Evolutionary conservation across 352 stramenopile genomes (phyloP).

Genomic region (Phytophthora tentaculata): DNA sequence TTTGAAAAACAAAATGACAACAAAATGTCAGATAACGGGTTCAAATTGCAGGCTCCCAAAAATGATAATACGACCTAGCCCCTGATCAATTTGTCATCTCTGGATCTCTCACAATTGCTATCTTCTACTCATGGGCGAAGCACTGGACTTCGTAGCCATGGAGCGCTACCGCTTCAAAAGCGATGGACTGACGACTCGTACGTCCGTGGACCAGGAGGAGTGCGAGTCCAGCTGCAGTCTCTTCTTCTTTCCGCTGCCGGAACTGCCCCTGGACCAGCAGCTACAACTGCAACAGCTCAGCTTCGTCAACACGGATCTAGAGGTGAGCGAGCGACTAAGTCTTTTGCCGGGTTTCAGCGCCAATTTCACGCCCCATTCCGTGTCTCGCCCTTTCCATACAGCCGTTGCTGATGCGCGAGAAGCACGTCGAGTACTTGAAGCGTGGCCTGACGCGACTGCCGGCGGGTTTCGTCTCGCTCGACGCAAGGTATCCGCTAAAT

Average conservation of each 20-base stretch:
- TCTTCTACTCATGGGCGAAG: constrained; percentile 7
- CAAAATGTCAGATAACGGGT: too few species aligned
- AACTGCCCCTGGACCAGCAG: constrained; percentile 77
- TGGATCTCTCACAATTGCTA: background rate
- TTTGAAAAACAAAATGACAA: too few species aligned
- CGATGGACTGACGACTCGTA: constrained; percentile 60
- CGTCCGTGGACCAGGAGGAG: constrained; percentile 78
- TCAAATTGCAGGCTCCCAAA: too few species aligned
- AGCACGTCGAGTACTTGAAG: constrained; percentile 84
- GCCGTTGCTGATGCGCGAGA: constrained; percentile 83
- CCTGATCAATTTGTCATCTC: too few species aligned
- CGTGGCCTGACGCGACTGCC: constrained; percentile 73
- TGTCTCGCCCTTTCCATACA: too few species aligned
- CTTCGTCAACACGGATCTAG: constrained; percentile 74
- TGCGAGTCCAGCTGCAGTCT: constrained; percentile 91
- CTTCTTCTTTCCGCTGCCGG: constrained; percentile 92
- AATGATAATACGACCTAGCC: too few species aligned
- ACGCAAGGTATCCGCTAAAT: constrained; percentile 71
- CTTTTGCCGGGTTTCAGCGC: background rate
- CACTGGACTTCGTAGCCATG: constrained; percentile 34
- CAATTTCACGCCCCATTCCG: constrained; percentile 4
- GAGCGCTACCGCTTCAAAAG: constrained; percentile 60
- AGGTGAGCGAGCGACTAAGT: constrained; percentile 26
- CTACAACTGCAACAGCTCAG: constrained; percentile 85
- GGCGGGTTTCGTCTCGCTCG: constrained; percentile 89